Conservation (phyloP, 2,329 filamentous ascomycete genomes). For the Diaporthe eres region DNA sequence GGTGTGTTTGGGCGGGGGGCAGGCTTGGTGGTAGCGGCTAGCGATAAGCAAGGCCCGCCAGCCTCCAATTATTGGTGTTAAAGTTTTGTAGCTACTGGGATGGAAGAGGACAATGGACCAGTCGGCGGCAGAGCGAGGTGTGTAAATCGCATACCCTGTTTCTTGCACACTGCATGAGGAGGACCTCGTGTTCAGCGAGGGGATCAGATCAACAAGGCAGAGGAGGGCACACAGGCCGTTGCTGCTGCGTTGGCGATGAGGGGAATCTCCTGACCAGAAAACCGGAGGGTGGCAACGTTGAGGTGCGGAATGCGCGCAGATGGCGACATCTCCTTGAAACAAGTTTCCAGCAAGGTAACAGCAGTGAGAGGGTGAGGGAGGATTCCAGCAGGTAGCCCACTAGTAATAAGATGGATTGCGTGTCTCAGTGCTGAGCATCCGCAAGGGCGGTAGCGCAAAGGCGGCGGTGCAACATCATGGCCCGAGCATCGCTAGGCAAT, state of each 20-base stretch:
- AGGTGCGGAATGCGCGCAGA: slow-evolving; percentile 26
- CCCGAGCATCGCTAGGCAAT: slow-evolving; percentile 21
- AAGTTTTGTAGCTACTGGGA: slow-evolving; percentile 25
- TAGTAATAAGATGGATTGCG: slow-evolving; percentile 22
- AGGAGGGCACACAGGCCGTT: neutral
- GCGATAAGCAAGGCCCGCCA: slow-evolving; percentile 33
- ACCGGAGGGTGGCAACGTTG: slow-evolving; percentile 20
- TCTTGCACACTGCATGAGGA: slow-evolving; percentile 28
- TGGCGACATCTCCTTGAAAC: slow-evolving; percentile 37
- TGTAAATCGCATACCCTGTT: slow-evolving; percentile 11
- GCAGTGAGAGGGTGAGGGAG: slow-evolving; percentile 19
- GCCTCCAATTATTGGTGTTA: slow-evolving; percentile 23
- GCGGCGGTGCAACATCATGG: slow-evolving; percentile 31
- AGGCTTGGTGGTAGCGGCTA: slow-evolving; percentile 36
- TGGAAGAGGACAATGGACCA: slow-evolving; percentile 17
- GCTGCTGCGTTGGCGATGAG: slow-evolving; percentile 27
- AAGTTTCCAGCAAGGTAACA: slow-evolving; percentile 22
- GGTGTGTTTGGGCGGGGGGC: slow-evolving; percentile 19
- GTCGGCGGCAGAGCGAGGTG: slow-evolving; percentile 14
- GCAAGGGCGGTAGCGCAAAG: slow-evolving; percentile 27
- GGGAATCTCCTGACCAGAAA: slow-evolving; percentile 14
- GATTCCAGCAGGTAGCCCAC: neutral
- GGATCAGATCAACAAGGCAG: neutral
- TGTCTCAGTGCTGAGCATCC: slow-evolving; percentile 25
- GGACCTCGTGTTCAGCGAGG: slow-evolving; percentile 22